Base-by-base conservation (phyloP, 805 yeast species). In the Wickerhamomyces bovis region DNA sequence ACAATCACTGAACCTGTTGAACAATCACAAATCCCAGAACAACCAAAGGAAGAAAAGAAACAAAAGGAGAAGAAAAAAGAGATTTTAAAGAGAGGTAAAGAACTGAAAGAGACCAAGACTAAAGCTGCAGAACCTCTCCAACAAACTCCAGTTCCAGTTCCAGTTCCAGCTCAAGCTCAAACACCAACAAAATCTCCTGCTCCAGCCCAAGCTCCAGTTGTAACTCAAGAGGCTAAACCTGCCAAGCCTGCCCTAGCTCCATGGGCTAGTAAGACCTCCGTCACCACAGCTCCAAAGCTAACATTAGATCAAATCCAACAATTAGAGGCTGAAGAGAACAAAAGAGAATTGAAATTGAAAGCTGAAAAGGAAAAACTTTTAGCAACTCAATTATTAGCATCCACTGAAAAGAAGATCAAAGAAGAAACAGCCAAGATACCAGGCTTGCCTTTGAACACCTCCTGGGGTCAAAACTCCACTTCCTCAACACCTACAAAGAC, bases 301-400 rank as follows among this genome's bases (percentile, higher is more conserved):
- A 65, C 81, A 0, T 65, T 78, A 54, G 70, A 71, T 44, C 77
- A 78, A 59, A 76, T 78, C 46, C 82, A 77, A 57, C 65, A 65
- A 51, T 39, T 58, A 21, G 66, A 76, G 46, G 77, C 76, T 49
- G 73, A 73, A 26, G 78, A 74, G 55, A 67, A 68, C 47, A 68
- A 66, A 40, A 72, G 66, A 52, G 68, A 72, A 52, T 44, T 60
- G 19, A 73, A 71, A 49, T 54, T 64, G 12, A 71, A 67, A 30
- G 58, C 52, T 43, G 54, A 60, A 31, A 54, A 56, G 39, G 55
- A 53, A 23, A 53, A 46, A 35, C 21, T 45, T 23, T 21, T 41
- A 31, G 60, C 60, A 31, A 53, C 58, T 16, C 57, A 53, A 45
- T n/a, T 55, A 20, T 46, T 57, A 15, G 54, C 49, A 4, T 44